Conservation (phyloP, 2,329 filamentous ascomycete genomes). For the Nemania sp. region DNA sequence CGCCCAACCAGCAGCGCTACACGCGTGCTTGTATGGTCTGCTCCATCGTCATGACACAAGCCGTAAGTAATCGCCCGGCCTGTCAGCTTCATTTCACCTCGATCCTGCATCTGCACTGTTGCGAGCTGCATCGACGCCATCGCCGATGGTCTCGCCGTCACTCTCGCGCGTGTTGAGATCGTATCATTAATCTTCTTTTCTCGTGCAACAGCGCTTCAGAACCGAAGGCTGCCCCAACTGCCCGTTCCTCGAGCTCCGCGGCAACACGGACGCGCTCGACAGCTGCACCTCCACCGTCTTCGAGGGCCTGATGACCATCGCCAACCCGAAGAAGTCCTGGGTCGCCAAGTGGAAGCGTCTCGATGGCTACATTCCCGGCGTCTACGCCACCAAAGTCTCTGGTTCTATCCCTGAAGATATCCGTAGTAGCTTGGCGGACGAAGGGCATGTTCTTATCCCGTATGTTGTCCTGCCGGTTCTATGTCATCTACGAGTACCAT, state of each 20-base stretch:
- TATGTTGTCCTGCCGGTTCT: conserved; percentile 49
- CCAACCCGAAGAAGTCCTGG: conserved; percentile 84
- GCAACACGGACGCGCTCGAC: conserved; percentile 78
- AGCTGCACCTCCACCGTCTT: conserved; percentile 96
- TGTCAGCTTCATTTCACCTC: too few relatives aligned
- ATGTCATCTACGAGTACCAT: conserved; percentile 44
- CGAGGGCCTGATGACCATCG: conserved; percentile 85
- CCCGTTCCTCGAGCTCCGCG: conserved; percentile 83
- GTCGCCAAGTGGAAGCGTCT: conserved; percentile 96
- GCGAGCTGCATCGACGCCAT: too few relatives aligned
- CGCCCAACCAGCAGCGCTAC: conserved; percentile 76
- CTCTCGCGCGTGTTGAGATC: too few relatives aligned
- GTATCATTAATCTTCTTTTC: neutral
- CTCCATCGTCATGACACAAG: conserved; percentile 85
- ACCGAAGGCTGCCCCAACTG: conserved; percentile 94
- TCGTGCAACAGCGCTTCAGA: conserved; percentile 71
- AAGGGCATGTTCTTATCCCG: conserved; percentile 68
- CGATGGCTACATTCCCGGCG: conserved; percentile 82
- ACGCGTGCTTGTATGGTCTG: conserved; percentile 98
- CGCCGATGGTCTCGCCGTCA: neutral
- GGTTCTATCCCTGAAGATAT: conserved; percentile 74
- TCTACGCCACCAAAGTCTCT: conserved; percentile 94
- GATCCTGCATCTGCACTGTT: too few relatives aligned
- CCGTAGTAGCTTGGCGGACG: conserved; percentile 61
- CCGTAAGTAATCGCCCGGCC: conserved; percentile 54